phyloP scores from a whole-genome alignment of 1,139 yeast species.

The Suhomyces atakaporum region DNA sequence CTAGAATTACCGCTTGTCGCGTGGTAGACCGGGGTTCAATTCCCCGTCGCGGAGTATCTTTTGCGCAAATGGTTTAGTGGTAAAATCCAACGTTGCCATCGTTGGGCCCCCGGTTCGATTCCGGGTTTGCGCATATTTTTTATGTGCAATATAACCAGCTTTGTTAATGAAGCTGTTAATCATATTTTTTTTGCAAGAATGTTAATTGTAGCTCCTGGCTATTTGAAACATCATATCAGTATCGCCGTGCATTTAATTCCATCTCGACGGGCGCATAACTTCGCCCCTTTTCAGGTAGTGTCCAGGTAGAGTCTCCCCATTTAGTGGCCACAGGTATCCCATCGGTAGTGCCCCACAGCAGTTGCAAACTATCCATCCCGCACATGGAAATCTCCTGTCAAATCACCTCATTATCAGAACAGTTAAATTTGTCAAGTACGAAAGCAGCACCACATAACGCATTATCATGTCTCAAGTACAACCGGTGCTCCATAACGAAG shows the following conservation, averaged over 20 bases:
- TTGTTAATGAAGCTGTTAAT: neutral
- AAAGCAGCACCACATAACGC: neutral
- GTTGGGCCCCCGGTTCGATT: constrained; percentile 21
- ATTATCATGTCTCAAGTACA: constrained; percentile 7
- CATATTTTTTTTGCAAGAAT: constrained; percentile 1
- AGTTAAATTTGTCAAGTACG: no score
- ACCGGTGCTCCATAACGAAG: constrained; percentile 3
- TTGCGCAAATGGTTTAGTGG: no score
- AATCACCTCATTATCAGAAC: no score
- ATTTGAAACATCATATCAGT: no score
- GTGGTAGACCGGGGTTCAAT: constrained; percentile 72
- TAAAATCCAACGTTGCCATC: constrained; percentile 19
- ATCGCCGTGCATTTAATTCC: no score
- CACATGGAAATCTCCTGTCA: neutral
- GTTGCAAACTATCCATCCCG: no score
- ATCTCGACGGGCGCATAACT: no score
- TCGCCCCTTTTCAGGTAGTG: no score
- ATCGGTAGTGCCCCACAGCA: no score
- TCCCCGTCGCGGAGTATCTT: constrained; percentile 73
- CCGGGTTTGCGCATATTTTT: constrained; percentile 17
- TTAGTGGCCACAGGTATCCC: no score
- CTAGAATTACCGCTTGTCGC: constrained; percentile 54
- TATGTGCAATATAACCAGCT: neutral
- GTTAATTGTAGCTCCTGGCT: neutral
- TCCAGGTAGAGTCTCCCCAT: no score